phyloP scores from a whole-genome alignment of 2,329 filamentous ascomycete genomes.

The Claviceps arundinis region DNA sequence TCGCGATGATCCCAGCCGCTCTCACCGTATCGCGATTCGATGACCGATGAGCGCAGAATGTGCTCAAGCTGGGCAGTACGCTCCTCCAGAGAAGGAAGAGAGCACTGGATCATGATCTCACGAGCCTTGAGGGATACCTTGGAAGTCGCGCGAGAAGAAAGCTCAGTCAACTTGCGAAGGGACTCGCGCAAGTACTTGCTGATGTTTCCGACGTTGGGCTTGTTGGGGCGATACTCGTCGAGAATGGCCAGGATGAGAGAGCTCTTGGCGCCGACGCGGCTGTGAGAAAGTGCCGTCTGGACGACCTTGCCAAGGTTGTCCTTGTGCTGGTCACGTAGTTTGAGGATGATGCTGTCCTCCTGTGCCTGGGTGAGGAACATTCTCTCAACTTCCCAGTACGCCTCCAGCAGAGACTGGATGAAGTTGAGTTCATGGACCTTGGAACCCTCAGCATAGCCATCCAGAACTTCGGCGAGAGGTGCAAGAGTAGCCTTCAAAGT shows the following conservation, averaged over 20 bases:
- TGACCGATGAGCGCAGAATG: slow-evolving; percentile 86
- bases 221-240: slow-evolving; percentile 90
- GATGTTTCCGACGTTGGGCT: slow-evolving; percentile 76
- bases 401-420: slow-evolving; percentile 64
- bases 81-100: slow-evolving; percentile 90
- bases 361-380: slow-evolving; percentile 80
- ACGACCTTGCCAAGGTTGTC: slow-evolving; percentile 79
- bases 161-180: slow-evolving; percentile 76
- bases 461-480: slow-evolving; percentile 66
- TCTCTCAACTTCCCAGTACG: slow-evolving; percentile 73
- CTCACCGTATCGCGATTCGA: slow-evolving; percentile 95
- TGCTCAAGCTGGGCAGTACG: slow-evolving; percentile 95
- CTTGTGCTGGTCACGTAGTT: slow-evolving; percentile 91
- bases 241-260: slow-evolving; percentile 83
- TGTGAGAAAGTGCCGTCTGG: slow-evolving; percentile 84
- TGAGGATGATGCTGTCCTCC: slow-evolving; percentile 87
- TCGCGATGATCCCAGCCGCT: slow-evolving; percentile 93
- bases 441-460: slow-evolving; percentile 71
- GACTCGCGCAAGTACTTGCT: slow-evolving; percentile 74
- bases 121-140: slow-evolving; percentile 97
- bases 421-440: slow-evolving; percentile 82
- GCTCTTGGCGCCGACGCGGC: slow-evolving; percentile 85
- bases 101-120: slow-evolving; percentile 94
- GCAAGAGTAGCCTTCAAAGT: slow-evolving; percentile 59
- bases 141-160: slow-evolving; percentile 65